Evolutionary conservation across 164 flowering plant species (phyloP), one percentile per base, ranked within the genome.

Genomic region (Dillenia turbinata): DNA sequence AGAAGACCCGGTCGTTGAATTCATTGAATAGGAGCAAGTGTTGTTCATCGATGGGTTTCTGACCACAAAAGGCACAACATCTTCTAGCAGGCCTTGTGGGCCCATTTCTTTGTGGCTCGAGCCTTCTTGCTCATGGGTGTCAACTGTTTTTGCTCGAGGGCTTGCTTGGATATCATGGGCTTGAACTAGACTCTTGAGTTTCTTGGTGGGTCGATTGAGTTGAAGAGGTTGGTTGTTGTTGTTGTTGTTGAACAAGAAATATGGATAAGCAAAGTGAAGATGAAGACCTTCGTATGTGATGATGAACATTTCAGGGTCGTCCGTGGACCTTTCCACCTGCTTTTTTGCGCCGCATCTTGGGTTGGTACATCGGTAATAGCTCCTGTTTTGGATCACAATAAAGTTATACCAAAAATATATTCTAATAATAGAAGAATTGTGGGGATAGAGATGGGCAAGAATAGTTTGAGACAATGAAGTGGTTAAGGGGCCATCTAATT

Each of bases 221-320:
- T 62, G 60, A 48, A 9, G 19, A 2, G 56, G 57, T 54, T 60
- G 60, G 22, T 19, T 9, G 26, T 2, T 47, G 13, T 19, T 9
- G 26, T 2, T 47, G 13, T 14, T 57, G 33, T 52, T 68, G 3
- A 57, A 49, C 9, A 69, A 62, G 69, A 84, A 80, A 65, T 66
- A 82, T 19, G 94, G 89, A 72, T 79, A 85, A 24, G 81, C 72
- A 51, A 82, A 93, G 63, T 93, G 98, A 53, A 93, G 86, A 72
- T 93, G 98, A 54, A 90, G 89, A 3, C 98, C 98, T 74, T 93
- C 98, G 45, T 93, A 93, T 54, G 98, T 90, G 75, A 93, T 73
- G 59, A 90, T 70, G 47, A 93, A 73, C 2, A 86, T 82, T 44
- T 89, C 96, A 0, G 85, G 84, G 59, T 93, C 98, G 9, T 86